Percentiles rank a stretch among this genome's conserved stretches.
Conservation (phyloP, 169 alveolate species). For the Plasmodium coatneyi region DNA sequence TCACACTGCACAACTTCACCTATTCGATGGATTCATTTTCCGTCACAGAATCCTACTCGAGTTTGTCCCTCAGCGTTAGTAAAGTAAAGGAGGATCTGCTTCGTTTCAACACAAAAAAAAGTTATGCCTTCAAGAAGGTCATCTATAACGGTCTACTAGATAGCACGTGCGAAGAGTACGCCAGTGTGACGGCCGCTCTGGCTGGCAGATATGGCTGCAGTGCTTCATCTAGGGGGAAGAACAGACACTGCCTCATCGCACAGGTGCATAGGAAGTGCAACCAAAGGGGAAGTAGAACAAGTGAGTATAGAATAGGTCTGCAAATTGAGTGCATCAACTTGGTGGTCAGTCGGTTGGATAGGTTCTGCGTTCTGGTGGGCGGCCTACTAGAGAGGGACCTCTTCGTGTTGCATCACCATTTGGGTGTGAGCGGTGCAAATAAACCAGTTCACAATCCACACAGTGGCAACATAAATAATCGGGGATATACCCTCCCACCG, state of each 20-base stretch:
- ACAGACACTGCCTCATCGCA: not conserved
- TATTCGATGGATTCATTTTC: not conserved
- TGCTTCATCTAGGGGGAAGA: not conserved
- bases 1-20: not conserved
- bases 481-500: not conserved
- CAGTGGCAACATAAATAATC: not conserved
- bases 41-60: constrained; percentile 1
- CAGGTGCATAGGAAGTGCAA: not conserved
- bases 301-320: not conserved
- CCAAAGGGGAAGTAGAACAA: not conserved
- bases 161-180: not conserved
- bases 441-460: not conserved
- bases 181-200: not conserved
- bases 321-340: not conserved
- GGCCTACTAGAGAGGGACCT: not conserved
- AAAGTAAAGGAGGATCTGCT: not conserved
- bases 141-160: not conserved
- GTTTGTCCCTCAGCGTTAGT: not conserved
- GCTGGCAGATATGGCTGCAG: not conserved
- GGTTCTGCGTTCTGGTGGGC: not conserved
- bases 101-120: not conserved
- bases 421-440: not conserved
- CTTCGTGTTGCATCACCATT: constrained; percentile 1
- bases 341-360: not conserved
- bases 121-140: not conserved